Evolutionary conservation across 2,329 filamentous ascomycete genomes (phyloP).

Genomic region (Neocatenulostroma microsporum): DNA sequence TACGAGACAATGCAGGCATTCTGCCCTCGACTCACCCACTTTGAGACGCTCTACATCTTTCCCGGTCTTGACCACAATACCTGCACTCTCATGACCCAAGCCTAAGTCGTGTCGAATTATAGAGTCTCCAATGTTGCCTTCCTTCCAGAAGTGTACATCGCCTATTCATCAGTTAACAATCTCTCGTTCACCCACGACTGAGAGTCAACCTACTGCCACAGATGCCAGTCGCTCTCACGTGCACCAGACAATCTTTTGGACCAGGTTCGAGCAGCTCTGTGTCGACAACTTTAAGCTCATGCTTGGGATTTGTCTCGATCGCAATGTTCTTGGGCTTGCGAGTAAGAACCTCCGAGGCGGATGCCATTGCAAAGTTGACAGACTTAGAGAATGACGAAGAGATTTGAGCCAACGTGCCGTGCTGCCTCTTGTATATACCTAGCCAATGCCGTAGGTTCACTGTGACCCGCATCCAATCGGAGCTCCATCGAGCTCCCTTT

Average conservation of each 20-base stretch:
- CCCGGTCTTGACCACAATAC: constrained; percentile 20
- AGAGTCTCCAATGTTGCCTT: constrained; percentile 22
- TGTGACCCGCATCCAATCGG: too few relatives aligned
- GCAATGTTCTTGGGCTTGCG: constrained; percentile 26
- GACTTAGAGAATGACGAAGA: too few relatives aligned
- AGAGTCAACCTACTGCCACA: constrained; percentile 17
- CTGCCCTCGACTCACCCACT: constrained; percentile 19
- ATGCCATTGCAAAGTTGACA: too few relatives aligned
- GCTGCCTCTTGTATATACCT: too few relatives aligned
- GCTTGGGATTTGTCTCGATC: constrained; percentile 26
- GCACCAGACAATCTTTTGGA: constrained; percentile 25
- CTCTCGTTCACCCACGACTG: too few relatives aligned
- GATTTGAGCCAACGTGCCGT: too few relatives aligned
- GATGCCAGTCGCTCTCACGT: constrained; percentile 28
- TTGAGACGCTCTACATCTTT: constrained; percentile 17
- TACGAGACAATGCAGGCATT: too few relatives aligned
- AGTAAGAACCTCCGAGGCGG: constrained; percentile 16
- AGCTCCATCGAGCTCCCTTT: too few relatives aligned
- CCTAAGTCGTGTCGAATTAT: constrained; percentile 17
- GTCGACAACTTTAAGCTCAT: constrained; percentile 23
- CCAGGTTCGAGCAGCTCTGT: constrained; percentile 19
- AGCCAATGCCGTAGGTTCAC: too few relatives aligned
- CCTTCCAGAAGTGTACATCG: constrained; percentile 28
- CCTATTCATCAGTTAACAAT: neutral
- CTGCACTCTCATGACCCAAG: constrained; percentile 26